A percentile compares a stretch with the other conserved stretches of the same genome.
phyloP scores from a whole-genome alignment of 2,329 filamentous ascomycete genomes.

The Penicillium sp. region DNA sequence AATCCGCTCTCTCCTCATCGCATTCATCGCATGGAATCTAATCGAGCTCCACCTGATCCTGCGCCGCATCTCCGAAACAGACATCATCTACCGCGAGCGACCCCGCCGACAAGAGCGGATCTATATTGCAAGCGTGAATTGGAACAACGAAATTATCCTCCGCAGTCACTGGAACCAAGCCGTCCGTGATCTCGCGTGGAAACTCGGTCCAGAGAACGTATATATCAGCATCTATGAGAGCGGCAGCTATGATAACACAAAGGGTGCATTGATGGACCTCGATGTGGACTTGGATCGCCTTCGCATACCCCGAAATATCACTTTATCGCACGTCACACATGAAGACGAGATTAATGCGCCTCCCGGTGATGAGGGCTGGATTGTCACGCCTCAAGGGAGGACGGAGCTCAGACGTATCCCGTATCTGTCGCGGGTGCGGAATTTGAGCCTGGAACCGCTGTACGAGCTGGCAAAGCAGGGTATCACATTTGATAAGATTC shows the following conservation, averaged over 20 bases:
- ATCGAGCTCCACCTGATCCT: constrained; percentile 21
- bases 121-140: constrained; percentile 69
- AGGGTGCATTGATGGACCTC: constrained; percentile 58
- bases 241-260: constrained; percentile 68
- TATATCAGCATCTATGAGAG: constrained; percentile 68
- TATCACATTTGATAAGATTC: constrained; percentile 55
- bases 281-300: constrained; percentile 54
- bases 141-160: constrained; percentile 63
- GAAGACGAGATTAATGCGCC: constrained; percentile 52
- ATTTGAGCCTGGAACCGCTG: constrained; percentile 62
- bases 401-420: constrained; percentile 65
- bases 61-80: constrained; percentile 13
- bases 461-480: constrained; percentile 52
- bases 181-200: constrained; percentile 56
- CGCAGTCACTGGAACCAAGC: constrained; percentile 62
- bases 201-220: constrained; percentile 62
- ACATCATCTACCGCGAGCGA: constrained; percentile 6
- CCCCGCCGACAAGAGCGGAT: constrained; percentile 40
- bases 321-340: constrained; percentile 60
- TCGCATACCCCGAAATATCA: constrained; percentile 56
- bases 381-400: constrained; percentile 55
- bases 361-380: constrained; percentile 58
- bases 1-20: constrained; percentile 15
- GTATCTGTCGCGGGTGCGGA: constrained; percentile 64
- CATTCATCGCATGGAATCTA: constrained; percentile 21